Evolutionary conservation across 2,329 filamentous ascomycete species (phyloP).

Genomic region (Arthrocladium fulminans): DNA sequence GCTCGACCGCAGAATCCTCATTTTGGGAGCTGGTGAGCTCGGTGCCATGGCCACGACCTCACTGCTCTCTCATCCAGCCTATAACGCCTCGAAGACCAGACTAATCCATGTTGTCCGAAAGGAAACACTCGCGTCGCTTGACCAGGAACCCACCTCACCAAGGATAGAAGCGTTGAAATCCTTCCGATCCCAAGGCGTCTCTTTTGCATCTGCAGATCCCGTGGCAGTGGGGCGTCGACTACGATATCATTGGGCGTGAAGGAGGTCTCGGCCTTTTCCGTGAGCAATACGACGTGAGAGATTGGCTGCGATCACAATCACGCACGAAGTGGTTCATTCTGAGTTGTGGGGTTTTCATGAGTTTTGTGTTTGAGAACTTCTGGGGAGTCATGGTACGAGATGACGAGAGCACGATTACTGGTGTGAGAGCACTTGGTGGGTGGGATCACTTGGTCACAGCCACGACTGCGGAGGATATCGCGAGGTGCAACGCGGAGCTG

Average conservation of each 20-base stretch:
- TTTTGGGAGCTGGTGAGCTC: conserved; percentile 60
- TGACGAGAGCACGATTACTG: conserved; percentile 16
- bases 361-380: conserved; percentile 54
- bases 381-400: conserved; percentile 54
- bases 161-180: conserved; percentile 15
- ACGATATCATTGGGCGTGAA: conserved; percentile 55
- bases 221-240: conserved; percentile 68
- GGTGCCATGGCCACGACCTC: conserved; percentile 48
- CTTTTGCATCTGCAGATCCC: conserved; percentile 46
- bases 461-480: conserved; percentile 57
- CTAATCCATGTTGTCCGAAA: conserved; percentile 49
- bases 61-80: conserved; percentile 39
- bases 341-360: conserved; percentile 62
- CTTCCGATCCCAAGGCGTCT: conserved; percentile 33
- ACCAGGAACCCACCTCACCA: conserved; percentile 25
- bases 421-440: conserved; percentile 47
- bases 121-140: conserved; percentile 35
- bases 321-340: conserved; percentile 54
- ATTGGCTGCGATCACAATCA: conserved; percentile 41
- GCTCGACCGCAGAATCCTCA: conserved; percentile 43
- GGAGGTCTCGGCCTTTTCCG: conserved; percentile 56
- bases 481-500: conserved; percentile 49
- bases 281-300: conserved; percentile 55
- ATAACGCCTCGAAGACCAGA: conserved; percentile 25
- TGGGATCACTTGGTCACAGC: conserved; percentile 57